Evolutionary conservation across 2,329 filamentous ascomycete species (phyloP).

Genomic region (Ascochyta viciae-villosae): DNA sequence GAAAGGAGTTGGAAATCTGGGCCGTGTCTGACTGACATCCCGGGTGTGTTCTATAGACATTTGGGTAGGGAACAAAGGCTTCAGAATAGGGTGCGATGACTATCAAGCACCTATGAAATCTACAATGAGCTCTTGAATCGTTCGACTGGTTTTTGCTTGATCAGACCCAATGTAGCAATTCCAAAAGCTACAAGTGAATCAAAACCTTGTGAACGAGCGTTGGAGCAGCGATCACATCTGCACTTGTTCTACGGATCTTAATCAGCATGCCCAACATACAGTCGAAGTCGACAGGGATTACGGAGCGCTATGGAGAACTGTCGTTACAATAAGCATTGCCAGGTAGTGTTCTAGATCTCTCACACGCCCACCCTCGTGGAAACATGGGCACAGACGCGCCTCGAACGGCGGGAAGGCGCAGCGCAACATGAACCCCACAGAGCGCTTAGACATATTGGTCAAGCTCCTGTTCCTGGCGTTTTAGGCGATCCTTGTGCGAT

Average conservation of each 20-base stretch:
- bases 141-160: no score
- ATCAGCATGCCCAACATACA: neutral
- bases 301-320: constrained; percentile 16
- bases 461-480: constrained; percentile 12
- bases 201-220: no score
- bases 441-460: constrained; percentile 15
- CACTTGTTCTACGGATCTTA: neutral
- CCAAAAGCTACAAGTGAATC: no score
- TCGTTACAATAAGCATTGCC: constrained; percentile 48
- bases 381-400: constrained; percentile 21
- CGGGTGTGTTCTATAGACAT: neutral
- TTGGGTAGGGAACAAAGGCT: neutral
- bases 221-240: no score
- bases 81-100: neutral
- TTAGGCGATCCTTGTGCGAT: constrained; percentile 14
- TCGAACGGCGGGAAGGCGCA: constrained; percentile 19
- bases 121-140: neutral
- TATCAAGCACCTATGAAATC: neutral
- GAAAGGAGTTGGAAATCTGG: constrained; percentile 4
- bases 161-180: no score
- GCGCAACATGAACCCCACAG: constrained; percentile 18
- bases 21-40: neutral
- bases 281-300: neutral
- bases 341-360: constrained; percentile 39
- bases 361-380: constrained; percentile 24